phyloP scores from a whole-genome alignment of 345 rosid genomes.

The Hypericum androsaemum region DNA sequence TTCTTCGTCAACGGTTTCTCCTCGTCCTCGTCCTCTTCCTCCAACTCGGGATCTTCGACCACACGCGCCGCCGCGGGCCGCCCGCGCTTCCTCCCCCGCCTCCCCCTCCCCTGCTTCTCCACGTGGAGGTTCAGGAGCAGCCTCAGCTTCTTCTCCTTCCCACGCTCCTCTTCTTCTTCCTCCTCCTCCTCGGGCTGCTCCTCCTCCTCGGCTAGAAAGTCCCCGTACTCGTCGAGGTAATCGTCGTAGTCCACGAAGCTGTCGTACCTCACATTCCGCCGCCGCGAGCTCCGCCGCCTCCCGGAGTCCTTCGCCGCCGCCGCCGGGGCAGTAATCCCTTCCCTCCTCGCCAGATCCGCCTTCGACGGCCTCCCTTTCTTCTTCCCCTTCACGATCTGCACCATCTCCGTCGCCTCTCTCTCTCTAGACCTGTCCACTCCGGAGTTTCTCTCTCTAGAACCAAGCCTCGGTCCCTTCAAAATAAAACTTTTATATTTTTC shows the following conservation, averaged over 20 bases:
- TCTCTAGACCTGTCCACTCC: constrained; percentile 12
- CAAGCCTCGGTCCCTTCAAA: constrained; percentile 22
- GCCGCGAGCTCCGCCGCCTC: constrained; percentile 59
- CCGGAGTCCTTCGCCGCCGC: constrained; percentile 24
- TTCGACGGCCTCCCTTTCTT: constrained; percentile 94
- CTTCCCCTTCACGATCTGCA: constrained; percentile 87
- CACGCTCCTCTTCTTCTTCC: constrained; percentile 40
- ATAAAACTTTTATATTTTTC: constrained; percentile 6
- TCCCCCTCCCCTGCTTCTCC: constrained; percentile 22
- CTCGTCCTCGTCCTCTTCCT: constrained; percentile 20
- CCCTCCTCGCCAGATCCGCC: constrained; percentile 69
- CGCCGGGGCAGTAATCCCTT: constrained; percentile 15
- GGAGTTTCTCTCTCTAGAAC: constrained; percentile 18
- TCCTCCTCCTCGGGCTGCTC: constrained; percentile 14
- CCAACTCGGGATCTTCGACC: background rate
- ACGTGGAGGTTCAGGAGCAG: constrained; percentile 63
- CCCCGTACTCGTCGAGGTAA: constrained; percentile 48
- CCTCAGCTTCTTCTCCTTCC: constrained; percentile 74
- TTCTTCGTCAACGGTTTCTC: constrained; percentile 28
- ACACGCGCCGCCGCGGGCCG: background rate
- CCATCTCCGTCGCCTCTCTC: constrained; percentile 39
- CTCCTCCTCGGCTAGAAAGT: constrained; percentile 26
- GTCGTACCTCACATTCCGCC: constrained; percentile 65
- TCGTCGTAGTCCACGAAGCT: constrained; percentile 71
- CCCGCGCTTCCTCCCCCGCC: constrained; percentile 18